Evolutionary conservation across 106 monocot species (phyloP), one percentile per base, ranked within the genome.

Genomic region (Apostasia shenzhenica): DNA sequence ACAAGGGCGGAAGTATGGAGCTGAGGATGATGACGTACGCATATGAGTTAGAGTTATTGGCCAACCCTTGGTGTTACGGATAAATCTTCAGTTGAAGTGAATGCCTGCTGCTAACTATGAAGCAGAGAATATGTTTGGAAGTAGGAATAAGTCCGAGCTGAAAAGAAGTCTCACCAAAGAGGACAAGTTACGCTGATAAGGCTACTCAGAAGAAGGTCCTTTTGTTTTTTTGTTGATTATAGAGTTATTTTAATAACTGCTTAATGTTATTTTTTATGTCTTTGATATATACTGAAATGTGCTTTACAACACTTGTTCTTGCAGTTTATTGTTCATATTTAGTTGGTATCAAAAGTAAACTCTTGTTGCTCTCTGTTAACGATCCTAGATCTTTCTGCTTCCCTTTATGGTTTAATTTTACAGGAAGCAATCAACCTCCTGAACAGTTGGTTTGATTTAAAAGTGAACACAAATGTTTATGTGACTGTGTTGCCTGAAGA

Each of bases 361-460:
- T n/a, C n/a, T n/a, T n/a, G n/a, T n/a, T n/a, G n/a, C n/a, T n/a
- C n/a, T n/a, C n/a, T n/a, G n/a, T n/a, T n/a, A n/a, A n/a, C n/a
- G n/a, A n/a, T n/a, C n/a, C n/a, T n/a, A n/a, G n/a, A n/a, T n/a
- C n/a, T n/a, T n/a, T n/a, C n/a, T n/a, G n/a, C n/a, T 50, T 50
- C 50, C 50, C 50, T 50, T 50, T 50, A 8, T 50, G 8, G 50
- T 50, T 50, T 57, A 49, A n/a, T n/a, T 62, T 68, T 8, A 61
- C 85, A 99, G 97, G 97, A 99, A 85, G 80, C 89, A 47, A 83
- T 92, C 74, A 89, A 99, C 79, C 84, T 85, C 59, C 97, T 92
- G 76, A 82, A 85, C 6, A 83, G 89, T 74, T 99, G 97, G 97
- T 99, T 99, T 74, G 97, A 99, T 59, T 79, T 99, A 72, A 99